These are phyloP conservation scores for Globisporangium sylvaticum DNA, from an alignment of 352 stramenopile species.

Conservation along the genomic window DNA sequence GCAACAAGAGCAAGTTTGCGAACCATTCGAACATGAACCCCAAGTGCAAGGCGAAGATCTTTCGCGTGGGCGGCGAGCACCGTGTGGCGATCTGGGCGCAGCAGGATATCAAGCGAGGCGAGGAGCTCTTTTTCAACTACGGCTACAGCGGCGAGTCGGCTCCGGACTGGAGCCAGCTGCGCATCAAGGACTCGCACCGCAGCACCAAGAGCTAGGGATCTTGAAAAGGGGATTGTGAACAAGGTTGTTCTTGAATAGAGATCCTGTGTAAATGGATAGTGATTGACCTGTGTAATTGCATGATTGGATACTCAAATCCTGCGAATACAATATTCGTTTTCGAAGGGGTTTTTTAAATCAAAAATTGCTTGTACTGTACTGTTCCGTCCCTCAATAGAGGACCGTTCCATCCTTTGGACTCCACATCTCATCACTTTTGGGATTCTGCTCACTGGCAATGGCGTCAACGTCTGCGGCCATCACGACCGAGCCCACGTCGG, in stretches of 20 bases:
- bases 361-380: too few species aligned
- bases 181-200: slow-evolving; percentile 29
- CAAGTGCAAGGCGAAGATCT: slow-evolving; percentile 81
- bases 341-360: too few species aligned
- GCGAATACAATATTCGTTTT: too few species aligned
- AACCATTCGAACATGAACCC: slow-evolving; percentile 68
- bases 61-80: slow-evolving; percentile 82
- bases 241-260: not conserved
- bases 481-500: not conserved
- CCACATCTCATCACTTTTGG: not conserved
- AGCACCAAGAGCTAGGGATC: not conserved
- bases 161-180: slow-evolving; percentile 60
- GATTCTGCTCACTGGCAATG: slow-evolving; percentile 4
- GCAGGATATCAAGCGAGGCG: slow-evolving; percentile 81
- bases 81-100: slow-evolving; percentile 91
- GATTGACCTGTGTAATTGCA: not conserved
- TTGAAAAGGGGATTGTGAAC: not conserved
- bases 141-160: slow-evolving; percentile 58
- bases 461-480: slow-evolving; percentile 6
- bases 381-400: not conserved
- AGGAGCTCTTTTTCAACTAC: slow-evolving; percentile 73
- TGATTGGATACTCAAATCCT: not conserved
- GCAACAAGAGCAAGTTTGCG: slow-evolving; percentile 92
- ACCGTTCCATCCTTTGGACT: not conserved
- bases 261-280: not conserved